Base-by-base conservation (phyloP, 2,329 filamentous ascomycete genomes). In the Colletotrichum higginsianum region DNA sequence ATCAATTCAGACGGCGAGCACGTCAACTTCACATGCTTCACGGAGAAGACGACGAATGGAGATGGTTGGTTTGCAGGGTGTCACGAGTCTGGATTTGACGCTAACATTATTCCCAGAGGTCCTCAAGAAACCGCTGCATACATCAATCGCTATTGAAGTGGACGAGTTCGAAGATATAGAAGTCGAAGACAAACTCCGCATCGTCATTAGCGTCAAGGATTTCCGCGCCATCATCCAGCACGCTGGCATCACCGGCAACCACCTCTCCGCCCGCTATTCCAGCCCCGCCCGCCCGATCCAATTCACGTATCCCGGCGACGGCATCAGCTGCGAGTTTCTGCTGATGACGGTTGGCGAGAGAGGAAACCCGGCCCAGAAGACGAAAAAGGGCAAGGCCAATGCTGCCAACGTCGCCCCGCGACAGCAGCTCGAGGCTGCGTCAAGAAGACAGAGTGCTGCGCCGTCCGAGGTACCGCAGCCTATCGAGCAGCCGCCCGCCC, bases 161-260 rank as follows among this genome's bases (percentile, higher is more conserved):
- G 89, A 92, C 67, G 93, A 95, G 75, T 96, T 96, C 76, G 91
- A 93, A 68, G 88, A 92, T 62, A 93, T 95, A 72, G 86, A 89
- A 26, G 90, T 94, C 40, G 91, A 94, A 78, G 90, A 94, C 71
- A 91, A 92, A 61, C 86, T 95, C 67, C 93, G 95, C 78, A 93
- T 95, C 76, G 89, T 94, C 70, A 93, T 95, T 77, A 94, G 91
- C 75, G 93, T 96, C 78, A 95, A 94, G 77, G 93, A 96, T 80
- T 95, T 95, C 79, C 91, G 93, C 61, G 91, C 93, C 44, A 93
- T 95, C 65, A 90, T 95, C 62, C 88, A 91, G 44, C 93, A 96
- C 80, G 93, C 93, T 12, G 91, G 91, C 30, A 90, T 90, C 30
- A 87, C 91, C 7, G 90, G 90, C 63, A 90, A 89, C n/a, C 87